Evolutionary conservation across 805 yeast species (phyloP).

Genomic region (Diddensiella transvaalensis): DNA sequence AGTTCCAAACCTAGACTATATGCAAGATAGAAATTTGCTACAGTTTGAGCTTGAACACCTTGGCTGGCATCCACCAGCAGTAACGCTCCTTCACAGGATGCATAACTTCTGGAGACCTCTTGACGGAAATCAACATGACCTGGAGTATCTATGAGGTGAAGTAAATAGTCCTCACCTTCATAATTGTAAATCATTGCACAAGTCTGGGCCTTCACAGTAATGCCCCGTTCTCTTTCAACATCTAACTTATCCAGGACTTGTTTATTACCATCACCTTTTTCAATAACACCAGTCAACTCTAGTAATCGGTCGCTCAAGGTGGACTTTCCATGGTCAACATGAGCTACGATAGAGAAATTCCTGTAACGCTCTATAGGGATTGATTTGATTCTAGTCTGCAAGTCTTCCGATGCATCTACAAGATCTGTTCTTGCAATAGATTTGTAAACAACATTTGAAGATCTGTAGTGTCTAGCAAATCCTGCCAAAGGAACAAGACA

Average conservation of each 20-base stretch:
- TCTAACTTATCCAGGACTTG: constrained; percentile 90
- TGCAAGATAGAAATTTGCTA: constrained; percentile 93
- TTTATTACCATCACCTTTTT: constrained; percentile 60
- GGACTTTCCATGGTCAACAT: constrained; percentile 77
- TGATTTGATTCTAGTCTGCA: constrained; percentile 59
- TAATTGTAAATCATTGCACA: constrained; percentile 84
- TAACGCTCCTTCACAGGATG: constrained; percentile 93
- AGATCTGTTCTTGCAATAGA: neutral
- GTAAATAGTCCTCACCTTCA: constrained; percentile 66
- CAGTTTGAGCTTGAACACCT: constrained; percentile 97
- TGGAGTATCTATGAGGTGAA: constrained; percentile 94
- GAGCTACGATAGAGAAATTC: constrained; percentile 94
- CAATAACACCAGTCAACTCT: constrained; percentile 85
- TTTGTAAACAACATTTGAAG: neutral
- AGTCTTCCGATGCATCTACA: constrained; percentile 16
- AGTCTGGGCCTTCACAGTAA: constrained; percentile 95
- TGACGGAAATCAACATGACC: constrained; percentile 96
- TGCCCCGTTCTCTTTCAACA: constrained; percentile 94
- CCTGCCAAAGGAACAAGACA: neutral
- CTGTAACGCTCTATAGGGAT: constrained; percentile 83
- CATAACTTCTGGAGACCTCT: constrained; percentile 90
- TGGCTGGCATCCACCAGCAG: constrained; percentile 90
- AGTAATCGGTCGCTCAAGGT: constrained; percentile 84
- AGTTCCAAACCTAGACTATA: constrained; percentile 76
- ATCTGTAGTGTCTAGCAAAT: neutral